Evolutionary conservation across 1,284 basidiomycete species (phyloP).

Genomic region (Exobasidium rhododendri): DNA sequence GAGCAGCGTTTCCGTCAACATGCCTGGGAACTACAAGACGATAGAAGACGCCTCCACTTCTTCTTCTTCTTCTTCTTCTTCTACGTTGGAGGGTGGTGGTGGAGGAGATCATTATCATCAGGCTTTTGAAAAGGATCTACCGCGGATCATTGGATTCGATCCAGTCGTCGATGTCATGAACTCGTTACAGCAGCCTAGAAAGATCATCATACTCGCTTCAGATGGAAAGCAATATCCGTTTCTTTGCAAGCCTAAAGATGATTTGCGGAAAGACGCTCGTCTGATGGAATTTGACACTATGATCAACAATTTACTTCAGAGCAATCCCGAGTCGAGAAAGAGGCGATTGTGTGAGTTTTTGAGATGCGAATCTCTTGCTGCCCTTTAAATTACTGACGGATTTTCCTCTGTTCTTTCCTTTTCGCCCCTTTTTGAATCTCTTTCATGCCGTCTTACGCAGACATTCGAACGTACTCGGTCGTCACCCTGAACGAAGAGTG

Average conservation of each 20-base stretch:
- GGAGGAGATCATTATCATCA: constrained; percentile 62
- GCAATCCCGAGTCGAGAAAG: constrained; percentile 78
- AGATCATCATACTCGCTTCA: constrained; percentile 78
- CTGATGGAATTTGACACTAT: constrained; percentile 98
- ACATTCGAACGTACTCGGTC: constrained; percentile 75
- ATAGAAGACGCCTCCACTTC: too few species aligned
- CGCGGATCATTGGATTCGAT: constrained; percentile 66
- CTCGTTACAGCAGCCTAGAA: constrained; percentile 87
- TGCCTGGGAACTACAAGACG: constrained; percentile 58
- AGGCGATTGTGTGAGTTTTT: constrained; percentile 39
- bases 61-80: too few species aligned
- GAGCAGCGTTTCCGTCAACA: constrained; percentile 81
- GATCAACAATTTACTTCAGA: constrained; percentile 94
- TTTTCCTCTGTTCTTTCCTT: background rate
- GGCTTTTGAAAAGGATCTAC: constrained; percentile 75
- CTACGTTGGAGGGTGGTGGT: too few species aligned
- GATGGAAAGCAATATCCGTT: constrained; percentile 85
- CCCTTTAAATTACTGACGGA: background rate
- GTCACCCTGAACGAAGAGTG: constrained; percentile 96
- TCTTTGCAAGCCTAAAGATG: constrained; percentile 95
- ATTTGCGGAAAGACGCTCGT: constrained; percentile 92
- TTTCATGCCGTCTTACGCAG: too few species aligned
- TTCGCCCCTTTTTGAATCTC: background rate
- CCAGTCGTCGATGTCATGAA: constrained; percentile 89
- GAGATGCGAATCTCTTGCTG: constrained; percentile 56